Conservation (phyloP, 2,329 filamentous ascomycete genomes). For the Didymellaceae sp. region DNA sequence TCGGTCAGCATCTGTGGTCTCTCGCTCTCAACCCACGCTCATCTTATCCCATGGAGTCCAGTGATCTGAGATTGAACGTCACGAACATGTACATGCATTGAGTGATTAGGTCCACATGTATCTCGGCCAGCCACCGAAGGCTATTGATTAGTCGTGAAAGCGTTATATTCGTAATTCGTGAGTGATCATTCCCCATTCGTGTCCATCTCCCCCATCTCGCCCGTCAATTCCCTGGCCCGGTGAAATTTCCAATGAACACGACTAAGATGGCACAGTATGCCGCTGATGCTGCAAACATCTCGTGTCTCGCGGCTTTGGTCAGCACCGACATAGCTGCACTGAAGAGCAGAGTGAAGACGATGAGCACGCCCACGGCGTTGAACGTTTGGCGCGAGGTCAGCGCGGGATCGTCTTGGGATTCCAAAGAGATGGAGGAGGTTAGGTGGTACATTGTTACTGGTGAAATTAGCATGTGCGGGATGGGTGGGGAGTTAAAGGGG, state of each 20-base stretch:
- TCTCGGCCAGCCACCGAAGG: too few relatives aligned
- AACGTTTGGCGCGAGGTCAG: conserved; percentile 39
- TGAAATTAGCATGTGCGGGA: not conserved
- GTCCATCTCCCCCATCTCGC: too few relatives aligned
- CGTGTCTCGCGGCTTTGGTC: conserved; percentile 46
- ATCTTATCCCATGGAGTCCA: too few relatives aligned
- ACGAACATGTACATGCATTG: too few relatives aligned
- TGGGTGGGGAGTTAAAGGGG: too few relatives aligned
- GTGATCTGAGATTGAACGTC: too few relatives aligned
- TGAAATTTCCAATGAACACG: conserved; percentile 51
- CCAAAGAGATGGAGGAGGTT: conserved; percentile 35
- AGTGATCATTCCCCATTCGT: too few relatives aligned
- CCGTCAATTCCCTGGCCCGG: conserved; percentile 39
- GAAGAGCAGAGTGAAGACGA: conserved; percentile 51
- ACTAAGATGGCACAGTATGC: conserved; percentile 51
- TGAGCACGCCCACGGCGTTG: conserved; percentile 51
- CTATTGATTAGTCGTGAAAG: too few relatives aligned
- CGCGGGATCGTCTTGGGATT: conserved; percentile 18
- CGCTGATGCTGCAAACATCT: conserved; percentile 48
- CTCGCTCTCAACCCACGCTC: too few relatives aligned
- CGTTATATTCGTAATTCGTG: too few relatives aligned
- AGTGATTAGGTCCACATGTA: too few relatives aligned
- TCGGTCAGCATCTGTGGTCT: too few relatives aligned
- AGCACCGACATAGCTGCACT: conserved; percentile 47
- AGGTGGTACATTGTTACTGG: conserved; percentile 49